Evolutionary conservation across 768 basidiomycete genomes (phyloP), one percentile per base, ranked within the genome.

Genomic region (Artomyces pyxidatus): DNA sequence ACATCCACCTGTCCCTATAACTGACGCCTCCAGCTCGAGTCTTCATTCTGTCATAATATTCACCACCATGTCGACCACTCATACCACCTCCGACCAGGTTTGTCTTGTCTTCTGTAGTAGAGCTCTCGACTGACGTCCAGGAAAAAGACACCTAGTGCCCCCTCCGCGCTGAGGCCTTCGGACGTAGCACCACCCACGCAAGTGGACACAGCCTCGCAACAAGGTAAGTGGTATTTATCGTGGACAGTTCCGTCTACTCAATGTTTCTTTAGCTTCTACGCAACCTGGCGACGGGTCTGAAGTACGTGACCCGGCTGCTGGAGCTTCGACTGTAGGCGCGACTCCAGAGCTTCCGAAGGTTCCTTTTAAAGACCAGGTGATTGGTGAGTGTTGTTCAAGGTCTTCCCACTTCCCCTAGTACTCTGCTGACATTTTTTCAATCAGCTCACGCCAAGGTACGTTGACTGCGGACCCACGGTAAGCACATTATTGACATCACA

Each of bases 361-460:
- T 26, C 69, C 79, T 12, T 82, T 81, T 66, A 81, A 79, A 60
- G 78, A 82, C 40, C 71, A 68, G 49, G 75, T 80, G 7, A 72
- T 80, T 40, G 80, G 80, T 78, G 51, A 22, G 70, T 54, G n/a
- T n/a, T n/a, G n/a, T n/a, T n/a, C n/a, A n/a, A n/a, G n/a, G n/a
- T n/a, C n/a, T n/a, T n/a, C n/a, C n/a, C 37, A 47, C 5, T 23
- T 12, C 38, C 1, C 37, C n/a, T 21, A 19, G 9, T 4, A 8
- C 25, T 19, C 8, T 14, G 32, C 35, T 46, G 21, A 46, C 3
- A 14, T 1, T 23, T 16, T 6, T 6, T 26, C 17, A 23, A 37
- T 5, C 19, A 46, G 45, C 45, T 8, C 37, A 46, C 27, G 45
- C 45, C 1, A 26, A 46, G 35, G 45, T 46, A 37, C 5, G 23